Conservation (phyloP, 345 rosid genomes). For the Pugionium dolabratum region DNA sequence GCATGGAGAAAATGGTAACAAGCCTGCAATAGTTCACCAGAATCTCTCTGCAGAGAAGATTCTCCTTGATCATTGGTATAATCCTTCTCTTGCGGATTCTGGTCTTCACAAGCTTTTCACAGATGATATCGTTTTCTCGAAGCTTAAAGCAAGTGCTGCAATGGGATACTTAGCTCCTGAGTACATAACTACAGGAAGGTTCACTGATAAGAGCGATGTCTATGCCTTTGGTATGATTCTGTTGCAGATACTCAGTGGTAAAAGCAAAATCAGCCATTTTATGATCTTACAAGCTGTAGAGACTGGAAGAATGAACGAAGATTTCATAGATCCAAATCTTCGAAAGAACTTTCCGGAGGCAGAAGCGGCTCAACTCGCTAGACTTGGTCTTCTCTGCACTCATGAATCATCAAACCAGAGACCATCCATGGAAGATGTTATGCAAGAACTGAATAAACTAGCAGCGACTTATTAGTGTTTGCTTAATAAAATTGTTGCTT, state of each 20-base stretch:
- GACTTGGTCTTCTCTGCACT: constrained; percentile 69
- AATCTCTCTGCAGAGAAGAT: constrained; percentile 85
- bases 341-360: constrained; percentile 52
- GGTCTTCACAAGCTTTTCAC: constrained; percentile 91
- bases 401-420: constrained; percentile 70
- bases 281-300: constrained; percentile 56
- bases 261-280: constrained; percentile 50
- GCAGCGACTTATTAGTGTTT: constrained; percentile 35
- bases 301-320: constrained; percentile 47
- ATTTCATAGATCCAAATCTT: constrained; percentile 69
- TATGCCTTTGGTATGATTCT: constrained; percentile 83
- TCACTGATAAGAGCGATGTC: constrained; percentile 86
- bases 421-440: constrained; percentile 67
- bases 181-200: constrained; percentile 81
- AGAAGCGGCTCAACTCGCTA: constrained; percentile 63
- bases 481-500: constrained; percentile 29
- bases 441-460: constrained; percentile 58
- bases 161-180: constrained; percentile 99
- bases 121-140: constrained; percentile 84
- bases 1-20: constrained; percentile 66
- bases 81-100: constrained; percentile 74
- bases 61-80: constrained; percentile 62
- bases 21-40: constrained; percentile 72
- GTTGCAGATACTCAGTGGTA: constrained; percentile 80
- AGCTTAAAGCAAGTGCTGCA: constrained; percentile 92